Evolutionary conservation across 176 grass and related monocot species (phyloP), one percentile per base, ranked within the genome.

Genomic region (Cenchrus americanus): DNA sequence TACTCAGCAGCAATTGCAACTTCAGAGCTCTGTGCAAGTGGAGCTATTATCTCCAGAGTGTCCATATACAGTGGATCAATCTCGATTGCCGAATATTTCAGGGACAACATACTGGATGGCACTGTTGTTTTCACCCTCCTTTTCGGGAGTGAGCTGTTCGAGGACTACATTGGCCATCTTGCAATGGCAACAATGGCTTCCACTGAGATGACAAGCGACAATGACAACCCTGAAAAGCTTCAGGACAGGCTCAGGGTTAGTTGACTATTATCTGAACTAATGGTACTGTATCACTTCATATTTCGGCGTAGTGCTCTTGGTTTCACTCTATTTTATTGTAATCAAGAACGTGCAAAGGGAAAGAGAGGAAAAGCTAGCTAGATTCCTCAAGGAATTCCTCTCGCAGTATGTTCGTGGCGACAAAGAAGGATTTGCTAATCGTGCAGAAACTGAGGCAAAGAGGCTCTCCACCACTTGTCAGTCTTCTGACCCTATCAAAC

Each of bases 111-210:
- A 73, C 80, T 99, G 49, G 96, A 99, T 73, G 93, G 87, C 48
- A 89, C 89, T 61, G 83, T 94, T 37, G 89, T 99, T 21, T 99
- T 99, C 76, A 94, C 96, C 53, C 91, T 99, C 66, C 87, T 99
- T 80, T 99, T 99, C 46, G 93, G 93, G 32, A 99, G 93, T 11
- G 91, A 99, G 80, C 59, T 99, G 55, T 99, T 99, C 48, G 96
- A 99, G 82, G 80, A 99, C 89, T 99, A 99, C 71, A 87, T 99
- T 80, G 96, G 96, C 7, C 80, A 90, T 54, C 90, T 96, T 54
- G 96, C 96, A 44, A 94, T 99, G 87, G 93, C 93, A n/a, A 90
- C 86, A 77, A 96, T 99, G 96, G 96, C 93, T 82, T 99, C 96
- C 40, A 82, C 89, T 0, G 91, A 96, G 81, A 53, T 99, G 78